Evolutionary conservation across 2,329 filamentous ascomycete genomes (phyloP).

Genomic region (Colletotrichum sp.): DNA sequence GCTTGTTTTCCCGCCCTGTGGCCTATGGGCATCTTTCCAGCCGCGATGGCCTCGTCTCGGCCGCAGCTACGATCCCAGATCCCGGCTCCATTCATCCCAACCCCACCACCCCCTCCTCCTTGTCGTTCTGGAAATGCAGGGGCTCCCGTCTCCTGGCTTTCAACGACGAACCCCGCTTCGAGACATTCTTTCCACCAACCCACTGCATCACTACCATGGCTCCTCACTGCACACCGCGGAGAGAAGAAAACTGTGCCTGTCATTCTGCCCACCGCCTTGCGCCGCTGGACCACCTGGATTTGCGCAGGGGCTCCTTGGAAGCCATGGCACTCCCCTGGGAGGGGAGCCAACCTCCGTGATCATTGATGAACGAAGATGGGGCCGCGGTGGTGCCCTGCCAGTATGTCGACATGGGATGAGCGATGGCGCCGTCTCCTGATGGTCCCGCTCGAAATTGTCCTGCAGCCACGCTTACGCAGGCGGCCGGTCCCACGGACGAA

Average conservation of each 20-base stretch:
- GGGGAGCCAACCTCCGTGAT: not conserved
- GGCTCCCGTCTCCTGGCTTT: conserved; percentile 6
- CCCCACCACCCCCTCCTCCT: not conserved
- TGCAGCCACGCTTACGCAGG: not conserved
- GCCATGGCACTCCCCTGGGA: not conserved
- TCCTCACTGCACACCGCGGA: not conserved
- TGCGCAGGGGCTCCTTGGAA: conserved; percentile 8
- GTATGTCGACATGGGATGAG: not conserved
- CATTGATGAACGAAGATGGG: not conserved
- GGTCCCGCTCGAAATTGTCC: conserved; percentile 12
- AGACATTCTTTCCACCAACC: not conserved
- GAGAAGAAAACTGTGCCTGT: not conserved
- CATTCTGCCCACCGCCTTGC: not conserved
- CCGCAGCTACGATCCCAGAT: not conserved
- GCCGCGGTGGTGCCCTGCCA: not conserved
- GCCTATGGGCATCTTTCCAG: conserved; percentile 19
- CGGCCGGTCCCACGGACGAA: not conserved
- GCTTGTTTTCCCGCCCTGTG: conserved; percentile 3
- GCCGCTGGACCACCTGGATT: conserved; percentile 1
- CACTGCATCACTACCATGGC: not conserved
- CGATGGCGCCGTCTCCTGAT: conserved; percentile 12
- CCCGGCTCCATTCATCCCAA: not conserved
- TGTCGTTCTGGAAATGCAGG: not conserved
- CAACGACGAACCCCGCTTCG: not conserved
- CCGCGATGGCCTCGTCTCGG: not conserved